A percentile compares a stretch with the other conserved stretches of the same genome.
Conservation (phyloP, 257 asterid species). For the Knoxia roxburghii region DNA sequence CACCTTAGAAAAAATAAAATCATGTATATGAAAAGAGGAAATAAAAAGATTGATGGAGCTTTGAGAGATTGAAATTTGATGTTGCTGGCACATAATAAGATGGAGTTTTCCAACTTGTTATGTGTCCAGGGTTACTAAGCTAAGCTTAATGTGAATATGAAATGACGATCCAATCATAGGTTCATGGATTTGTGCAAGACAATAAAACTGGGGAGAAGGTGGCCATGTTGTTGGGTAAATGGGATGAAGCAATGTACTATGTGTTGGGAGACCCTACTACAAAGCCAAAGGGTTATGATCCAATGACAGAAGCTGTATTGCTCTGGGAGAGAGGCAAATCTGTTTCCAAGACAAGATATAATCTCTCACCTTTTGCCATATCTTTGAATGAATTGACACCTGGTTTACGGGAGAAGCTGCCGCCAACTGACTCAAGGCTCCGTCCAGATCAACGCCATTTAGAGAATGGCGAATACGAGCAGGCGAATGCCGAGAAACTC, state of each 20-base stretch:
- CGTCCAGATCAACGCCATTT: constrained; percentile 96
- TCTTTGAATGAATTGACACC: constrained; percentile 85
- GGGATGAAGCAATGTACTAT: constrained; percentile 98
- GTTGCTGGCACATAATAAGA: too few species aligned
- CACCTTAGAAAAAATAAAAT: background rate
- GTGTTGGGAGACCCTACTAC: constrained; percentile 90
- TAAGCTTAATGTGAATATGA: too few species aligned
- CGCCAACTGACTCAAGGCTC: constrained; percentile 91
- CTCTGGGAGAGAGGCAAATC: constrained; percentile 95
- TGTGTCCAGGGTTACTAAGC: too few species aligned
- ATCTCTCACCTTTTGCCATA: constrained; percentile 90
- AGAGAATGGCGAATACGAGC: constrained; percentile 95
- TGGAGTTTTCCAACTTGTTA: background rate
- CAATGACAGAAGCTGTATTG: constrained; percentile 86
- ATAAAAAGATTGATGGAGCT: background rate
- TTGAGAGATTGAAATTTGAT: too few species aligned
- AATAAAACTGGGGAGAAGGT: constrained; percentile 92
- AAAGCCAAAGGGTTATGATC: constrained; percentile 96
- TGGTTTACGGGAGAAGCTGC: constrained; percentile 65
- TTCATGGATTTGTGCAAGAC: constrained; percentile 98
- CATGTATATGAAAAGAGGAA: background rate
- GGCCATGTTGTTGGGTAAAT: constrained; percentile 85
- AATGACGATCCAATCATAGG: constrained; percentile 35
- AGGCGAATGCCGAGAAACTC: constrained; percentile 90
- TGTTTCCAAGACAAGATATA: constrained; percentile 76